A percentile compares a stretch with the other conserved stretches of the same genome.
phyloP scores from a whole-genome alignment of 2,329 filamentous ascomycete species.

The Hymenoscyphus scutula region DNA sequence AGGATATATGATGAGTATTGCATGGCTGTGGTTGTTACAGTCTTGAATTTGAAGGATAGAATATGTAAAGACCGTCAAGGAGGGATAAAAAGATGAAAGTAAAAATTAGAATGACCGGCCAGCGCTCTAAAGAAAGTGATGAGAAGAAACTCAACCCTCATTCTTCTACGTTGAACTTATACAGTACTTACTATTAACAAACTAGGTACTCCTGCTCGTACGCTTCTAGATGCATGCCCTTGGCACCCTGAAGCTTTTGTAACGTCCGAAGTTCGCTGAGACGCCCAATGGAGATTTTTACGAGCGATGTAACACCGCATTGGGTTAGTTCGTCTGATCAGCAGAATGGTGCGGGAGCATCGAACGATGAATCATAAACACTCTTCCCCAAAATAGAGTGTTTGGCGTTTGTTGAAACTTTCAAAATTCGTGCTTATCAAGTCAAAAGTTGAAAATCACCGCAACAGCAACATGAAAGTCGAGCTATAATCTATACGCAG shows the following conservation, averaged over 20 bases:
- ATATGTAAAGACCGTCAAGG: slow-evolving; percentile 2
- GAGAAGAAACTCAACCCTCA: not conserved
- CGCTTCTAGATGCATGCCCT: slow-evolving; percentile 11
- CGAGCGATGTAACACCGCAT: not conserved
- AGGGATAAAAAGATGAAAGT: slow-evolving; percentile 3
- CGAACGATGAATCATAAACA: too few species aligned
- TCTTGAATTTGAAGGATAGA: slow-evolving; percentile 5
- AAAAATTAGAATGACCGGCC: slow-evolving; percentile 17
- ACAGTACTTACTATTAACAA: not conserved
- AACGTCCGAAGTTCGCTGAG: too few species aligned
- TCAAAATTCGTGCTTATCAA: too few species aligned
- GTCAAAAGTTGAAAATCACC: too few species aligned
- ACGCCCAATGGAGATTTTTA: too few species aligned
- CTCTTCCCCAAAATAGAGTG: too few species aligned
- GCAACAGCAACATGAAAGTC: too few species aligned
- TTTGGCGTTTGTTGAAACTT: too few species aligned
- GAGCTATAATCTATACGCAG: too few species aligned
- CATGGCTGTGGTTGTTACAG: slow-evolving; percentile 13
- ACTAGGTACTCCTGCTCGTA: not conserved
- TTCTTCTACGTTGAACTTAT: slow-evolving; percentile 17
- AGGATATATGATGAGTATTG: slow-evolving; percentile 16
- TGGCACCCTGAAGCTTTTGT: not conserved
- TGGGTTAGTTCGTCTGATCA: slow-evolving; percentile 22
- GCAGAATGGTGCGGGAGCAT: slow-evolving; percentile 10
- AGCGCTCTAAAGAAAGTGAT: slow-evolving; percentile 19